These are phyloP conservation scores for Naganishia friedmannii DNA, from an alignment of 768 basidiomycete genomes.

Conservation along the genomic window DNA sequence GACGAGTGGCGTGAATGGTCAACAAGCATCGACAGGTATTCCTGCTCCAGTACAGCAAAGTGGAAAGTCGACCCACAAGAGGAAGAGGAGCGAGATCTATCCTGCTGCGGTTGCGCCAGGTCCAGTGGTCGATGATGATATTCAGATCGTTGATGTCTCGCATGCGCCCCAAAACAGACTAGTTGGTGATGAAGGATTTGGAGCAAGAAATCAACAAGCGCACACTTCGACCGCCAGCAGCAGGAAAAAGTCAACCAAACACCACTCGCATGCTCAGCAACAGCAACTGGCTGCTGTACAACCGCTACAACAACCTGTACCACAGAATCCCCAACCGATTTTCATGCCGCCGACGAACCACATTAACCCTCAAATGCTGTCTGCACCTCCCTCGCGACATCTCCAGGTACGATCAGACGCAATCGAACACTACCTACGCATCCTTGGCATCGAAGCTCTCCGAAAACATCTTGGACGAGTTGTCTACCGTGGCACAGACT, in stretches of 20 bases:
- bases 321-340: constrained; percentile 37
- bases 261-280: constrained; percentile 13
- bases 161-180: constrained; percentile 2
- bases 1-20: not conserved
- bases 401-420: constrained; percentile 40
- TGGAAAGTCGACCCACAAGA: constrained; percentile 25
- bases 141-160: constrained; percentile 14
- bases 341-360: constrained; percentile 1
- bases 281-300: constrained; percentile 31
- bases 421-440: constrained; percentile 44
- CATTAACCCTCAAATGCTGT: constrained; percentile 34
- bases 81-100: constrained; percentile 28
- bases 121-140: constrained; percentile 2
- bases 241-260: constrained; percentile 30
- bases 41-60: not conserved
- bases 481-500: constrained; percentile 39
- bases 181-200: constrained; percentile 11
- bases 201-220: constrained; percentile 24
- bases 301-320: constrained; percentile 36
- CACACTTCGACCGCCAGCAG: not conserved
- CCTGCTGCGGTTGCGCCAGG: not conserved
- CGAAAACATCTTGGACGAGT: constrained; percentile 30
- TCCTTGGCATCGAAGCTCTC: constrained; percentile 34
- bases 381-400: constrained; percentile 27
- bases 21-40: not conserved